These are phyloP conservation scores for Cubamyces lactineus DNA, from an alignment of 768 basidiomycete species.

Conservation along the genomic window DNA sequence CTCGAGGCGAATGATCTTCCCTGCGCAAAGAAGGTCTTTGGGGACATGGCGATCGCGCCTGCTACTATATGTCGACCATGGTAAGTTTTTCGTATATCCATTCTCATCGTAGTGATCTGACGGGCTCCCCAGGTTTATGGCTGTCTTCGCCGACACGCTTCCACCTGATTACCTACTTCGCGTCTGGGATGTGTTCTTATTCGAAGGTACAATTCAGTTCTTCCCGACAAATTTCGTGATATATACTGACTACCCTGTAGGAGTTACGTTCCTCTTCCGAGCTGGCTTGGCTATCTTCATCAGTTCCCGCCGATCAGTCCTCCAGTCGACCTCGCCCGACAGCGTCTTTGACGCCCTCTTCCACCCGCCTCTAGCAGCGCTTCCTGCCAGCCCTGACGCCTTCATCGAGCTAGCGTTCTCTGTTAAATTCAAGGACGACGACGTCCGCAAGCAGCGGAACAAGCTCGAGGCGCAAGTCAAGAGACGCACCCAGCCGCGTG, in stretches of 20 bases:
- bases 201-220: slow-evolving; percentile 59
- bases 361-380: slow-evolving; percentile 52
- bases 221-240: background rate
- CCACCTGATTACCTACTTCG: slow-evolving; percentile 68
- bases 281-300: slow-evolving; percentile 67
- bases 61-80: slow-evolving; percentile 63
- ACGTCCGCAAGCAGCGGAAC: slow-evolving; percentile 70
- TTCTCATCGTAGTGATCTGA: background rate
- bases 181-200: slow-evolving; percentile 84
- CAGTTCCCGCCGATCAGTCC: slow-evolving; percentile 59
- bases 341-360: slow-evolving; percentile 51
- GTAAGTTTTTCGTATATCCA: slow-evolving; percentile 41
- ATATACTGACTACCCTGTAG: slow-evolving; percentile 39
- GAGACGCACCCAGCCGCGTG: slow-evolving; percentile 51
- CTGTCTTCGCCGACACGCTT: slow-evolving; percentile 68
- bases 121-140: slow-evolving; percentile 59
- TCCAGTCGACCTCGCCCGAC: slow-evolving; percentile 53
- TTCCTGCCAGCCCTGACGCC: slow-evolving; percentile 63
- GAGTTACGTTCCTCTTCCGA: slow-evolving; percentile 74
- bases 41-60: slow-evolving; percentile 63
- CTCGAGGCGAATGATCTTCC: slow-evolving; percentile 64
- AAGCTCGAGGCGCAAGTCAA: slow-evolving; percentile 80
- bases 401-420: slow-evolving; percentile 64
- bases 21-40: slow-evolving; percentile 68
- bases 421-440: slow-evolving; percentile 79